Conservation (phyloP, 768 basidiomycete genomes). For the Crucibulum laeve region DNA sequence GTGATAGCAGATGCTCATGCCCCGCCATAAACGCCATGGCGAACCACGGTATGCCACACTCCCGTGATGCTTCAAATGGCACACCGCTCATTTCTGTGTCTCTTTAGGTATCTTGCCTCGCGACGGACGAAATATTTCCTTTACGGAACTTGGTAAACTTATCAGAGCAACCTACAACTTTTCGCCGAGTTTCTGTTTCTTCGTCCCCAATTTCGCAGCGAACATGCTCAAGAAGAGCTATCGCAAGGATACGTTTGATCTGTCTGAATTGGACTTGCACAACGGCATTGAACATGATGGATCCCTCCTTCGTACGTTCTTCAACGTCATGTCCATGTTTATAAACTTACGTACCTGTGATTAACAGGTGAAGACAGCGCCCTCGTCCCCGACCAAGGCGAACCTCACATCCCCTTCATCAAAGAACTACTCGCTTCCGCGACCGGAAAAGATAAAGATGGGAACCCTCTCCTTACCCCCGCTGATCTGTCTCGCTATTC, state of each 20-base stretch:
- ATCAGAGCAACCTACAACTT: constrained; percentile 68
- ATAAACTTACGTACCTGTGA: not conserved
- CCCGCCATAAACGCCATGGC: constrained; percentile 79
- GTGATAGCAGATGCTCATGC: constrained; percentile 70
- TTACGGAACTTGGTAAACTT: constrained; percentile 38
- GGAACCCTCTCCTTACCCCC: constrained; percentile 43
- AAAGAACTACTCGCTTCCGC: constrained; percentile 54
- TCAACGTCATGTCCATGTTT: not conserved
- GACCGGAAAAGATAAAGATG: constrained; percentile 51
- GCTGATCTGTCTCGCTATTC: constrained; percentile 56
- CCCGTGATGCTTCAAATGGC: constrained; percentile 9
- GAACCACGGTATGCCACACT: constrained; percentile 62
- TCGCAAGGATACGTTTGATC: constrained; percentile 54
- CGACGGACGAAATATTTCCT: constrained; percentile 65
- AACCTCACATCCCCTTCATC: constrained; percentile 44
- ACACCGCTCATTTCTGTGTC: no score
- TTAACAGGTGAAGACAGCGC: constrained; percentile 49
- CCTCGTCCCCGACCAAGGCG: constrained; percentile 44
- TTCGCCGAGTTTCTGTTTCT: constrained; percentile 59
- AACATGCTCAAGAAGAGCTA: constrained; percentile 54
- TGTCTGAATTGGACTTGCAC: constrained; percentile 66
- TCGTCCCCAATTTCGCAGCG: constrained; percentile 60
- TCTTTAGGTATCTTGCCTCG: constrained; percentile 68
- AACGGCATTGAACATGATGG: constrained; percentile 75
- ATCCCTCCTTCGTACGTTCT: constrained; percentile 47